Percentiles rank a stretch among this genome's conserved stretches.
These are phyloP conservation scores for Mycena rebaudengoi DNA, from an alignment of 768 basidiomycete species.

Conservation along the genomic window DNA sequence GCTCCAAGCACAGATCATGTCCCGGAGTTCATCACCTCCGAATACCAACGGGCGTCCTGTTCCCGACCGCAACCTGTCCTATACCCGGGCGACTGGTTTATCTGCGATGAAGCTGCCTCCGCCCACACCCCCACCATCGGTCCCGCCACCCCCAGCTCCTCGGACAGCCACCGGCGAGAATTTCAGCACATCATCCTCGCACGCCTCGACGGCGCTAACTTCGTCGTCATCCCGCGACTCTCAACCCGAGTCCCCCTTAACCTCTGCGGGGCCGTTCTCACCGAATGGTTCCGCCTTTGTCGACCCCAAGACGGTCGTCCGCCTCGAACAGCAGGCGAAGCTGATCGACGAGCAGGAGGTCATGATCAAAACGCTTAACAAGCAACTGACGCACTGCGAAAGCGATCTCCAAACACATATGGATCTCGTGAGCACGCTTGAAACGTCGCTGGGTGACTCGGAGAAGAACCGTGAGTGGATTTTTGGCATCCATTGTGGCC, in stretches of 20 bases:
- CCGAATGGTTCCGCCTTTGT: conserved; percentile 47
- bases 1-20: conserved; percentile 74
- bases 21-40: conserved; percentile 67
- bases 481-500: background rate
- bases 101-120: conserved; percentile 84
- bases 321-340: conserved; percentile 78
- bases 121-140: conserved; percentile 86
- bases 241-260: conserved; percentile 71
- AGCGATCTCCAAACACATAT: conserved; percentile 90
- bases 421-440: conserved; percentile 86
- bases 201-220: conserved; percentile 60
- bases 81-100: conserved; percentile 66
- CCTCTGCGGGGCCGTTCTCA: conserved; percentile 62
- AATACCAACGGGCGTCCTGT: conserved; percentile 59
- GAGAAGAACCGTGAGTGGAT: conserved; percentile 86
- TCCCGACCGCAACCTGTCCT: conserved; percentile 62
- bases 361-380: conserved; percentile 94
- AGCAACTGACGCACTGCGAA: conserved; percentile 94
- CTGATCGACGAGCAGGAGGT: conserved; percentile 85
- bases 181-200: conserved; percentile 68
- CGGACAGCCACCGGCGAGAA: conserved; percentile 57
- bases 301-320: conserved; percentile 65
- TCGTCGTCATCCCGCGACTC: conserved; percentile 77
- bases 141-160: conserved; percentile 86
- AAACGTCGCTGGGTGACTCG: conserved; percentile 87